Evolutionary conservation across 176 grass and related monocot genomes (phyloP), one percentile per base, ranked within the genome.

Genomic region (Melocanna baccifera): DNA sequence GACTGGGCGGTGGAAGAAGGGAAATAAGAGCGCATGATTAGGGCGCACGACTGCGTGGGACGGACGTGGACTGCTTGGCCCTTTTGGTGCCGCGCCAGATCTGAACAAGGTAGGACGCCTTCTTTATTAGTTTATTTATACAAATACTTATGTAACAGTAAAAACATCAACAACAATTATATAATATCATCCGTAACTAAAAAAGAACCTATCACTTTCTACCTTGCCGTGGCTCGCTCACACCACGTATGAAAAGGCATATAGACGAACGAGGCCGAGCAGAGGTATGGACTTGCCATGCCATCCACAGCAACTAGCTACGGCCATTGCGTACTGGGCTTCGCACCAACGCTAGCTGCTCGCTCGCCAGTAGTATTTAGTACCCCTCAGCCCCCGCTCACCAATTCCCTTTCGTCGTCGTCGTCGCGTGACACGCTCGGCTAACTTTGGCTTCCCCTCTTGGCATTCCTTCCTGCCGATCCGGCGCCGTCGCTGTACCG

Each of bases 11-110:
- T 50, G 40, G 79, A 59, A 36, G 6, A 39, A 15, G 0, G 82
- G 30, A 25, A 39, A 64, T 39, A 41, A 65, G 56, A 7, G 34
- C 32, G 22, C 2, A 19, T 83, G 81, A 64, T 74, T 50, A 32
- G 74, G 75, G 52, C 5, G 52, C 72, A 70, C 29, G 73, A 51
- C 51, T 12, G 80, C 56, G 56, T 88, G 80, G 81, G 55, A 23
- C 22, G 34, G 59, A 84, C 37, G 39, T 75, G 87, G 82, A 52
- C 68, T 81, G 87, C 52, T 71, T 68, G 75, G 18, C 19, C 20
- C 55, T 53, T 71, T 48, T 40, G 67, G 56, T 25, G 43, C 22
- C 67, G 75, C 53, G 66, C 61, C 62, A 68, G 82, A 51, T 80
- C 62, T 30, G 81, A 80, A 39, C 81, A 68, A 34, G n/a, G n/a